phyloP scores from a whole-genome alignment of 1,284 basidiomycete genomes.

The Singerocomus rubriflavus region DNA sequence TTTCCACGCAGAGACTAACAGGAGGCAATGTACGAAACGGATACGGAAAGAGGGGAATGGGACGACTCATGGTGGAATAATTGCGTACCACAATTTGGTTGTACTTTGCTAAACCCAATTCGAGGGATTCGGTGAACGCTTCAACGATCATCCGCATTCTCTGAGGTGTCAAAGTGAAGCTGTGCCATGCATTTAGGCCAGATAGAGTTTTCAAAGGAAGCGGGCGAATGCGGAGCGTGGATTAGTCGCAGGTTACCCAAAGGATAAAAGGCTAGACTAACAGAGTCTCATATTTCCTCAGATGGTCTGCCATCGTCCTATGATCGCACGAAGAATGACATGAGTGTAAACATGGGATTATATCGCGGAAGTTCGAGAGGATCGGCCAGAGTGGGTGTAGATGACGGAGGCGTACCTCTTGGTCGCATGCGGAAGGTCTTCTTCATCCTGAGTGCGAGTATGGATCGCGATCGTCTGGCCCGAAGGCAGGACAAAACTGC shows the following conservation, averaged over 20 bases:
- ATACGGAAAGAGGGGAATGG: conserved; percentile 4
- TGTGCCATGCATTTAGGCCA: conserved; percentile 26
- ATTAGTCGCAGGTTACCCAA: conserved; percentile 10
- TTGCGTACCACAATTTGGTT: conserved; percentile 85
- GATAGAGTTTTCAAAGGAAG: neutral
- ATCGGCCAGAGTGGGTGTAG: neutral
- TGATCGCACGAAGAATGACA: neutral
- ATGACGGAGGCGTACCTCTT: conserved; percentile 59
- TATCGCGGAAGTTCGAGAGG: neutral
- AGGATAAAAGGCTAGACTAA: conserved; percentile 39
- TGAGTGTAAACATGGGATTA: conserved; percentile 6
- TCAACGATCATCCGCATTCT: conserved; percentile 97
- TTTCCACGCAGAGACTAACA: neutral
- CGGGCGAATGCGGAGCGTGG: neutral
- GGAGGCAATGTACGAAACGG: neutral
- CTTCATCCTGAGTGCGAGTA: conserved; percentile 64
- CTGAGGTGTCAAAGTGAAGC: conserved; percentile 86
- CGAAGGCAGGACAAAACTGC: conserved; percentile 65
- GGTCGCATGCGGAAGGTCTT: conserved; percentile 82
- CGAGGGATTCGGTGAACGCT: conserved; percentile 91
- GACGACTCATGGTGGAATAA: neutral
- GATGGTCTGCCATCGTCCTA: conserved; percentile 86
- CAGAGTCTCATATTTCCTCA: conserved; percentile 83
- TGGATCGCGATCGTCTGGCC: conserved; percentile 66
- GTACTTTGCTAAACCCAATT: conserved; percentile 79